Percentiles rank a stretch among this genome's conserved stretches.
Evolutionary conservation across 306 rosid genomes (phyloP).

Genomic region (Inga laurina): DNA sequence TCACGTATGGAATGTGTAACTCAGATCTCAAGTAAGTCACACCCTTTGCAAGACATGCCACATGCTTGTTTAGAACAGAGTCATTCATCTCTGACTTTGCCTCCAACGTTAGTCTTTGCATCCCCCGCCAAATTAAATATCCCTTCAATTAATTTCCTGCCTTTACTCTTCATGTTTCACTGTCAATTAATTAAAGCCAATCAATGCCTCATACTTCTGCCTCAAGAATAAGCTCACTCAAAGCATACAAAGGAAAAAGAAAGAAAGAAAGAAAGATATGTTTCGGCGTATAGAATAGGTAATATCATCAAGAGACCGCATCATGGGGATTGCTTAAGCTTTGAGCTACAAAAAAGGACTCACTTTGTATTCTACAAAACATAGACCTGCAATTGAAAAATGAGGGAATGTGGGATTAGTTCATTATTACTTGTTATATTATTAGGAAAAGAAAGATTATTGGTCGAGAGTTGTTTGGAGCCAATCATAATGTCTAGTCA

Average conservation of each 20-base stretch:
- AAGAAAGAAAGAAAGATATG: not conserved
- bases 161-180: conserved; percentile 20
- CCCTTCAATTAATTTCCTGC: conserved; percentile 29
- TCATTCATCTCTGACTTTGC: not conserved
- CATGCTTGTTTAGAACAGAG: conserved; percentile 39
- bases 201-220: conserved; percentile 16
- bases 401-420: conserved; percentile 19
- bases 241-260: not conserved
- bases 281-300: not conserved
- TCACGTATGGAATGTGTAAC: not conserved
- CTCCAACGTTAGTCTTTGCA: not conserved
- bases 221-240: conserved; percentile 14
- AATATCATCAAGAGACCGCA: conserved; percentile 24
- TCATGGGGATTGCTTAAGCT: conserved; percentile 29
- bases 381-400: not conserved
- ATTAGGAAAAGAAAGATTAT: not conserved
- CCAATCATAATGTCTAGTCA: not conserved
- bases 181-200: not conserved
- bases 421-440: not conserved
- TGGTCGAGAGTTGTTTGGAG: not conserved
- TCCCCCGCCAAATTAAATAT: conserved; percentile 25
- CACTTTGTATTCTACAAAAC: conserved; percentile 9
- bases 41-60: conserved; percentile 13
- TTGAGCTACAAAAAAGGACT: conserved; percentile 28
- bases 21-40: not conserved